Base-by-base conservation (phyloP, 2,329 filamentous ascomycete genomes). In the Talaromyces sp. region DNA sequence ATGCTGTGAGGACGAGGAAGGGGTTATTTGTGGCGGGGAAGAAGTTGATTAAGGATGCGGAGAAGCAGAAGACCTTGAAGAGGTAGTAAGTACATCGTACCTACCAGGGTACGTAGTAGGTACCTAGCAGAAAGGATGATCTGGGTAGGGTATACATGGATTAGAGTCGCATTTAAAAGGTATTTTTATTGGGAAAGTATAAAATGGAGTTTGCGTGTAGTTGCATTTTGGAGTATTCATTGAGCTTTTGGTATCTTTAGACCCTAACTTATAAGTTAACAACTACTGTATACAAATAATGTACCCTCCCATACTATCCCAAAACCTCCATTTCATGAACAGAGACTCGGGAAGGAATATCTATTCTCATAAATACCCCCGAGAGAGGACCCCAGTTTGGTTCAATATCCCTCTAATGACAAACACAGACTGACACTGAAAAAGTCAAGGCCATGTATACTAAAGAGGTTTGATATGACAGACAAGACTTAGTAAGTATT, bases 21-120 rank as follows among this genome's bases (percentile, higher is more conserved):
- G 94, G 94, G 0, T 69, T 99, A 74, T 76, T 96, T 65, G 87
- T 99, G 2, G 86, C 87, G 77, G 89, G 89, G 1, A 84, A 80
- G 72, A 84, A 87, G 64, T 73, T 88, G 65, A 82, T 90, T 64
- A 87, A 86, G 61, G 89, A 94, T 79, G 94, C 91, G 1, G 92
- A 97, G 83, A 99, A 99, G 83, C 93, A 88, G 77, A 88, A 86
- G 79, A 88, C 84, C 35, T 67, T 88, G 72, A 88, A 88, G 77
- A 80, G 83, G 66, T 76, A 62, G 41, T n/a, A n/a, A n/a, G n/a
- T n/a, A n/a, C n/a, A n/a, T n/a, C n/a, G n/a, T n/a, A n/a, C n/a
- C n/a, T n/a, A n/a, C n/a, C n/a, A n/a, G n/a, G n/a, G n/a, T 25
- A 46, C 31, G 25, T 17, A 43, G 13, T 15, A 36, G n/a, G n/a